Percentiles rank a stretch among this genome's conserved stretches.
Evolutionary conservation across 2,329 filamentous ascomycete genomes (phyloP).

Genomic region (Botrytis aclada): DNA sequence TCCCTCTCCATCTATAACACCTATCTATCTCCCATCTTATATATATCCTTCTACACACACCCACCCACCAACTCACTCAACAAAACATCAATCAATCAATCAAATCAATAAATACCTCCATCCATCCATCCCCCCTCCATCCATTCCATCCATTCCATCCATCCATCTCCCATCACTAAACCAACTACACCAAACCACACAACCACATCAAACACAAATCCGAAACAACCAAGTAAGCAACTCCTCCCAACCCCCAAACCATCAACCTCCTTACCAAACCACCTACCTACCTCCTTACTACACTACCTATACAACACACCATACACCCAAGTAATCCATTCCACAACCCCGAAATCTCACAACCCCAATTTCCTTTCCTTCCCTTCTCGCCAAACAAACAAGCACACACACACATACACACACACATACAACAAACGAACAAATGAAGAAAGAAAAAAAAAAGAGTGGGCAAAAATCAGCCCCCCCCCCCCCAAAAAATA

Average conservation of each 20-base stretch:
- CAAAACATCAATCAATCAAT: background rate
- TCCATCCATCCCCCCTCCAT: background rate
- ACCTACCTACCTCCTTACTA: too few relatives aligned
- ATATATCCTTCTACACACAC: too few relatives aligned
- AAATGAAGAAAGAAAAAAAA: background rate
- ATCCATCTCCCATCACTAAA: background rate
- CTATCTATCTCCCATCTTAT: too few relatives aligned
- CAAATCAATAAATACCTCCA: too few relatives aligned
- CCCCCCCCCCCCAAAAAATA: too few relatives aligned
- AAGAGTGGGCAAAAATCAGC: background rate
- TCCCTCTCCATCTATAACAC: background rate
- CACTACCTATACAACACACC: too few relatives aligned
- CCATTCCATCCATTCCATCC: background rate
- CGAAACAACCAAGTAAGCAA: background rate
- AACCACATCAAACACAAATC: background rate
- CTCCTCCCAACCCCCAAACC: background rate
- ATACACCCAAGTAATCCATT: too few relatives aligned
- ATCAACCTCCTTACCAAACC: background rate
- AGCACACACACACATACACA: background rate
- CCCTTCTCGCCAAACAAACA: too few relatives aligned
- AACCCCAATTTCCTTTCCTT: too few relatives aligned
- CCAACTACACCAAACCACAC: background rate
- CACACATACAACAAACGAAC: background rate
- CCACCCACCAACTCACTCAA: accelerated
- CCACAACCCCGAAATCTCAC: too few relatives aligned